Evolutionary conservation across 805 yeast species (phyloP).

Genomic region (Scheffersomyces amazonensis): DNA sequence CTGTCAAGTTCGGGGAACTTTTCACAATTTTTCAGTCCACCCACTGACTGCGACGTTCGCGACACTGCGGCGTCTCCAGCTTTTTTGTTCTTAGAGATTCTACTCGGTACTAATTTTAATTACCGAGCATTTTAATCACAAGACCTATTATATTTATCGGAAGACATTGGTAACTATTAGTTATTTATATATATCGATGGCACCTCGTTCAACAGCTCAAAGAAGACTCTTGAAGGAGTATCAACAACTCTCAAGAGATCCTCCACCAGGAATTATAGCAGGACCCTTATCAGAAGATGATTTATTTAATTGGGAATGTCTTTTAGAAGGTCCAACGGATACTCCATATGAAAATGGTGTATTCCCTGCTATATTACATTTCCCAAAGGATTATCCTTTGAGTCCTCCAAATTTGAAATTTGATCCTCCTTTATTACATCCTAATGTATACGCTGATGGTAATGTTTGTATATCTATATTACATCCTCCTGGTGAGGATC

Average conservation of each 20-base stretch:
- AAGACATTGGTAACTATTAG: too few relatives aligned
- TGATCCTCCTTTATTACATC: slow-evolving; percentile 84
- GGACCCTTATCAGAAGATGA: slow-evolving; percentile 80
- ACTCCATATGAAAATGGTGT: slow-evolving; percentile 87
- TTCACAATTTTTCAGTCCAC: too few relatives aligned
- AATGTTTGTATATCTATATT: slow-evolving; percentile 93
- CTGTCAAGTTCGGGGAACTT: too few relatives aligned
- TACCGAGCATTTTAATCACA: too few relatives aligned
- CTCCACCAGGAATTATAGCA: slow-evolving; percentile 95
- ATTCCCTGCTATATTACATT: slow-evolving; percentile 70
- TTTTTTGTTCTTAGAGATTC: too few relatives aligned
- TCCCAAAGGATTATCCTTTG: slow-evolving; percentile 79
- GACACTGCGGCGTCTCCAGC: too few relatives aligned
- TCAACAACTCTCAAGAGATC: slow-evolving; percentile 78
- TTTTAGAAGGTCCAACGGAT: slow-evolving; percentile 78
- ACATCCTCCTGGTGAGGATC: slow-evolving; percentile 97
- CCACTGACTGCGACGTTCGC: too few relatives aligned
- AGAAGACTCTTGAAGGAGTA: slow-evolving; percentile 84
- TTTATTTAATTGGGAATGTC: slow-evolving; percentile 79
- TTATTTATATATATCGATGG: slow-evolving; percentile 15
- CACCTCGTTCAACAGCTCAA: slow-evolving; percentile 63
- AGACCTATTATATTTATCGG: too few relatives aligned
- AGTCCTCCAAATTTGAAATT: slow-evolving; percentile 76
- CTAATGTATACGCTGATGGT: slow-evolving; percentile 92
- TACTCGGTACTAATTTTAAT: too few relatives aligned